A percentile compares a stretch with the other conserved stretches of the same genome.
These are phyloP conservation scores for Baorangia bicolor DNA, from an alignment of 768 basidiomycete genomes.

Conservation along the genomic window DNA sequence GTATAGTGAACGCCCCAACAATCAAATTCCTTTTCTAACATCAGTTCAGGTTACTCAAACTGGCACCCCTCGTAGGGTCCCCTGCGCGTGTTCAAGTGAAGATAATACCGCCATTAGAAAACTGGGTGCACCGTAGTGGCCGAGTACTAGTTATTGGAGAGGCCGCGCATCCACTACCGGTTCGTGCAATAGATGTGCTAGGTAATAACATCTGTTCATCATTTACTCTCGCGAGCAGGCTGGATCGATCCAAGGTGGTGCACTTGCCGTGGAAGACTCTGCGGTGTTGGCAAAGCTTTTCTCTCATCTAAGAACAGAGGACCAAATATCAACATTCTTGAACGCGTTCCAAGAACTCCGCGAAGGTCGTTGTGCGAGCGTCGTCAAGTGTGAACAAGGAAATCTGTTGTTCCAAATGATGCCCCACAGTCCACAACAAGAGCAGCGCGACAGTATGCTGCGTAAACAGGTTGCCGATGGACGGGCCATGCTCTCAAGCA, in stretches of 20 bases:
- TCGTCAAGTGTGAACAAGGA: constrained; percentile 44
- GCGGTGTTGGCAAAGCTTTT: constrained; percentile 61
- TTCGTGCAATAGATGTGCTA: constrained; percentile 26
- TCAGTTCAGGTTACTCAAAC: constrained; percentile 34
- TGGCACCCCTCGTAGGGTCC: constrained; percentile 36
- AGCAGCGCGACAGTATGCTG: constrained; percentile 44
- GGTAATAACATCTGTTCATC: not conserved
- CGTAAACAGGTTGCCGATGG: constrained; percentile 44
- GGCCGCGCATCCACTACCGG: constrained; percentile 58
- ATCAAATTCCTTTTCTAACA: not conserved
- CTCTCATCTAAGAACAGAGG: constrained; percentile 44
- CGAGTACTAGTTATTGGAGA: constrained; percentile 57
- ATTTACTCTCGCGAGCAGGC: constrained; percentile 37
- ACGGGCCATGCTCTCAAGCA: constrained; percentile 40
- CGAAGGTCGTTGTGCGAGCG: constrained; percentile 47
- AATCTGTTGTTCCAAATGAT: constrained; percentile 47
- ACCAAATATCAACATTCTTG: constrained; percentile 51
- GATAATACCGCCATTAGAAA: constrained; percentile 42
- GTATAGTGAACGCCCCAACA: constrained; percentile 24
- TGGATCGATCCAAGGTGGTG: constrained; percentile 50
- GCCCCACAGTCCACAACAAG: constrained; percentile 43
- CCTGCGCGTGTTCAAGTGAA: constrained; percentile 39
- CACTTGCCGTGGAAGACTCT: constrained; percentile 60
- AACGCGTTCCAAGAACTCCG: constrained; percentile 59
- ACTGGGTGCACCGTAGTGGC: constrained; percentile 48